Base-by-base conservation (phyloP, 2,329 filamentous ascomycete species). In the Pezicula neosporulosa region DNA sequence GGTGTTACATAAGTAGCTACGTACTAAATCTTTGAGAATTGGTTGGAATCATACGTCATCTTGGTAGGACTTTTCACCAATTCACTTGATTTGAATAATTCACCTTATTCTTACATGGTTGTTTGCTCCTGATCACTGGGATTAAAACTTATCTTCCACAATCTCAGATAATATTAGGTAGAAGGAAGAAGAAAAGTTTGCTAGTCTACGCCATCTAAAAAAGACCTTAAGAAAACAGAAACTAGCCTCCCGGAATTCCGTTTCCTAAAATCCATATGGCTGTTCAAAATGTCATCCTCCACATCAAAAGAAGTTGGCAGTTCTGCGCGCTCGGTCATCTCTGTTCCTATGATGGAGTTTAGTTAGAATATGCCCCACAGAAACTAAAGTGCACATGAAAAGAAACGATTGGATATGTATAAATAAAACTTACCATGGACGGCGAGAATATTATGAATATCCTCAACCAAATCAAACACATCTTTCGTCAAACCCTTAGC, bases 241-340 rank as follows among this genome's bases (percentile, higher is more conserved):
- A 55, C 44, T 15, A 55, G 44, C 37, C 52, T 52, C 41, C 13
- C 46, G 4, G 49, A 50, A 27, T 55, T 55, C 36, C 28, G 27
- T 24, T 49, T 28, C n/a, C 46, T 30, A 18, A 55, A 55, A 9
- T 10, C 27, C 43, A 52, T 46, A 39, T 52, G 47, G 10, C 47
- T 33, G 4, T 38, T 37, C 30, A 49, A 19, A 21, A 21, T 43
- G 12, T 55, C 52, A 30, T 35, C 21, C 10, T 30, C 44, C 19
- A n/a, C 15, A 8, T 16, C 38, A 46, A 55, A 47, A 19, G 49
- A 44, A 1, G 24, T 24, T 16, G 46, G 49, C 24, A 13, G n/a
- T 24, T 47, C 18, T n/a, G 49, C 46, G 39, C 46, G 46, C 24
- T 52, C 49, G 2, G 15, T 24, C 7, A 55, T 39, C 33, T 52